Percentiles rank a stretch among this genome's conserved stretches.
Evolutionary conservation across 352 stramenopile genomes (phyloP).

Genomic region (Phytopythium montanum): DNA sequence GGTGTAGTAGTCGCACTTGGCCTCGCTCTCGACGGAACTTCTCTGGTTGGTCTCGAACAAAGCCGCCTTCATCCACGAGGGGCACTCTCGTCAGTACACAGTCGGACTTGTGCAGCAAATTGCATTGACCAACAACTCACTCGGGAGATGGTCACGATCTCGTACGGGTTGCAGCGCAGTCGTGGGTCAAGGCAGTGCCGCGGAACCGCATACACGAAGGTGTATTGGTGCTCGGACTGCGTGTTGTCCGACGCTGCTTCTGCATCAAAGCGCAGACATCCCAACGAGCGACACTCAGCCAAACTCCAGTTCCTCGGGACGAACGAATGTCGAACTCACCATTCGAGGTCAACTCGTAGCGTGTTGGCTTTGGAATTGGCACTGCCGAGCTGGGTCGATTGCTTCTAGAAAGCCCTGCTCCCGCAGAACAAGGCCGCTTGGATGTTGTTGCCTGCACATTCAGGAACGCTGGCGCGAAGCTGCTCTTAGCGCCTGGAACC

Average conservation of each 20-base stretch:
- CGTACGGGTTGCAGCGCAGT: constrained; percentile 60
- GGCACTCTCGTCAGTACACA: background rate
- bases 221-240: constrained; percentile 26
- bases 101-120: constrained; percentile 1
- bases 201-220: constrained; percentile 68
- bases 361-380: too few species aligned
- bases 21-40: constrained; percentile 22
- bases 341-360: background rate
- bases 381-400: background rate
- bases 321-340: background rate
- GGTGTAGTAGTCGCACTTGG: constrained; percentile 68
- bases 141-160: constrained; percentile 56
- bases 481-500: background rate
- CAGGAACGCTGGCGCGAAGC: background rate
- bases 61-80: constrained; percentile 8
- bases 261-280: background rate
- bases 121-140: constrained; percentile 18
- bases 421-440: constrained; percentile 4
- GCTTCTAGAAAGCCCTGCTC: background rate
- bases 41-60: constrained; percentile 20
- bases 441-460: too few species aligned
- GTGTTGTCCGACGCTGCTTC: background rate
- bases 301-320: background rate
- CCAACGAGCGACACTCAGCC: background rate
- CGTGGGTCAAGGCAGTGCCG: constrained; percentile 43